Base-by-base conservation (phyloP, 495 filamentous ascomycete genomes). In the Viridothelium virens region DNA sequence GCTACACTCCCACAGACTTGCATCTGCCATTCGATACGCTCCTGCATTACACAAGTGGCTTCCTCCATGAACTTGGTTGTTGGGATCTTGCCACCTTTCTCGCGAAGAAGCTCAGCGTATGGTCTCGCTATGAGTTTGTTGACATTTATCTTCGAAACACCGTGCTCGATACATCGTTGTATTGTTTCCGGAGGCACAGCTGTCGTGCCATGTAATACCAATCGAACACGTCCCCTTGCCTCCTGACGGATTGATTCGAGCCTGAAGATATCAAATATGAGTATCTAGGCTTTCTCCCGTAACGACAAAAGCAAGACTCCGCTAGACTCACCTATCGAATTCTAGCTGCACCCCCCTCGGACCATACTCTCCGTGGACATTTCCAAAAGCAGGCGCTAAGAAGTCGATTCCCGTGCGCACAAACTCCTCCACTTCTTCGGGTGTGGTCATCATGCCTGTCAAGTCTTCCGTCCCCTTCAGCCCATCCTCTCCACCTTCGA, bases 401-500 rank as follows among this genome's bases (percentile, higher is more conserved):
- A 88, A 89, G 75, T 91, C 87, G 66, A 91, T 90, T 0, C 90
- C 89, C 39, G 87, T 90, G 14, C 79, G 80, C 0, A 90, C 87
- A 74, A 92, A 92, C 75, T 88, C 84, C 72, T 83, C 76, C 44
- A 87, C 88, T 74, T 91, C 84, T 73, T 89, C 87, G 0, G 87
- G 84, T 0, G 85, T 90, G 14, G 89, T 93, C 69, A 91, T 70
- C 56, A 91, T 63, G 0, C 82, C 88, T 72, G 88, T 86, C n/a
- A 91, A 73, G 68, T 90, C 88, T 0, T 76, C 85, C 34, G 88
- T 91, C 72, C 91, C 88, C 2, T 84, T 82, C 34, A 93, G 84
- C 0, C 89, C 90, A 70, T 93, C 90, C 76, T 93, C 89, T 4
- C 89, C 89, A 48, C 89, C 90, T 73, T 89, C 87, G 67, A 93